phyloP scores from a whole-genome alignment of 192 early-diverging fungal genomes.

The Pilaira anomala region DNA sequence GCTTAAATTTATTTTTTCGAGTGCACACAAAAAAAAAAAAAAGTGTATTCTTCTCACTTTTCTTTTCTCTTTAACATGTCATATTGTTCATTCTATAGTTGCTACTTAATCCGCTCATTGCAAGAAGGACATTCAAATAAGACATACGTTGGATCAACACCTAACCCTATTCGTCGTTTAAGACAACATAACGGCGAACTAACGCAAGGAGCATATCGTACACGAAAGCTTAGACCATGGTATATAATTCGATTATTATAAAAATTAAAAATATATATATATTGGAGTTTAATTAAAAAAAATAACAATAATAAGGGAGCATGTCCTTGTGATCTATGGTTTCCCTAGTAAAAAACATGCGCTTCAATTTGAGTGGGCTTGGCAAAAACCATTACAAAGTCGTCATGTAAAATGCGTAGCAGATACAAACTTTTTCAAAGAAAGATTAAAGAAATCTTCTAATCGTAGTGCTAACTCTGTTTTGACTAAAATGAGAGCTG shows the following conservation, averaged over 20 bases:
- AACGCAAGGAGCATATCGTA: slow-evolving; percentile 20
- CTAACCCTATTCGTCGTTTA: slow-evolving; percentile 20
- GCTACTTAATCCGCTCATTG: slow-evolving; percentile 21
- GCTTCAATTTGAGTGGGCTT: slow-evolving; percentile 23
- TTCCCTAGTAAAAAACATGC: slow-evolving; percentile 12
- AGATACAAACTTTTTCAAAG: background rate
- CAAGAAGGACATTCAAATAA: slow-evolving; percentile 3
- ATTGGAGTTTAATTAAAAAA: background rate
- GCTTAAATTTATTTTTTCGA: too few relatives aligned
- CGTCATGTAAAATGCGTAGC: slow-evolving; percentile 12
- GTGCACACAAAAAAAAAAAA: too few relatives aligned
- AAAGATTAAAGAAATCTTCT: background rate
- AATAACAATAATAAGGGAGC: slow-evolving; percentile 18
- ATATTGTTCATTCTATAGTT: slow-evolving; percentile 22
- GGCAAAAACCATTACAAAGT: slow-evolving; percentile 21
- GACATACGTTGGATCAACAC: slow-evolving; percentile 26
- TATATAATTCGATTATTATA: background rate
- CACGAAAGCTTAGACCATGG: slow-evolving; percentile 18
- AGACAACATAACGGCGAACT: slow-evolving; percentile 29
- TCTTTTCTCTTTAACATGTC: background rate
- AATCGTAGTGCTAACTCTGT: background rate
- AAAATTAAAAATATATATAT: background rate
- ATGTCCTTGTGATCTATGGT: slow-evolving; percentile 22
- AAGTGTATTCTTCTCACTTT: background rate
- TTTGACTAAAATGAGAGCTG: slow-evolving; percentile 12